Evolutionary conservation across 257 asterid genomes (phyloP).

Genomic region (Primulina huaijiensis): DNA sequence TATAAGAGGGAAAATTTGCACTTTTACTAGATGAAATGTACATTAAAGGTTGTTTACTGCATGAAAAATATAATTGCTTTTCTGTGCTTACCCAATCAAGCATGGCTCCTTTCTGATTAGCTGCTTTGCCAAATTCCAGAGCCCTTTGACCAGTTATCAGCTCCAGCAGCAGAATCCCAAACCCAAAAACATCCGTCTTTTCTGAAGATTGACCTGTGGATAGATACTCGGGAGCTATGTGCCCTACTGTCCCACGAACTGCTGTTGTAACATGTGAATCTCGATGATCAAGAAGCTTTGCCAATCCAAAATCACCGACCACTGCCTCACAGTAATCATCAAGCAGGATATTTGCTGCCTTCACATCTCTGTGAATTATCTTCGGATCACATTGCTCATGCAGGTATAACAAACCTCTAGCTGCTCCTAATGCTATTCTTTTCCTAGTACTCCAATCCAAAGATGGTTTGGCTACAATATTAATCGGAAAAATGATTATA

Average conservation of each 20-base stretch:
- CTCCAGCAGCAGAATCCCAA: constrained; percentile 83
- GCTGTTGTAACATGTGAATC: constrained; percentile 96
- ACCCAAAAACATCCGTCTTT: constrained; percentile 93
- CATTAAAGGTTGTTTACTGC: not conserved
- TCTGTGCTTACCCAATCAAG: constrained; percentile 83
- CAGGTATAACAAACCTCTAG: constrained; percentile 83
- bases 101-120: constrained; percentile 88
- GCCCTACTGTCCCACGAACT: constrained; percentile 97
- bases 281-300: constrained; percentile 86
- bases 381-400: constrained; percentile 98
- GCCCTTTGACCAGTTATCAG: constrained; percentile 96
- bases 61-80: not conserved
- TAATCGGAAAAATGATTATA: too few relatives aligned
- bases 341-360: constrained; percentile 91
- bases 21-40: too few relatives aligned
- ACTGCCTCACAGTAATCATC: constrained; percentile 89
- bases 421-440: constrained; percentile 85
- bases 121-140: constrained; percentile 84
- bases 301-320: constrained; percentile 93
- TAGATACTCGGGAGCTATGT: constrained; percentile 90
- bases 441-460: constrained; percentile 86
- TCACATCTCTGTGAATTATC: constrained; percentile 95
- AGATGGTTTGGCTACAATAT: constrained; percentile 65
- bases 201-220: constrained; percentile 99
- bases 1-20: too few relatives aligned